Conservation (phyloP, 257 asterid species). For the Coffea eugenioides region DNA sequence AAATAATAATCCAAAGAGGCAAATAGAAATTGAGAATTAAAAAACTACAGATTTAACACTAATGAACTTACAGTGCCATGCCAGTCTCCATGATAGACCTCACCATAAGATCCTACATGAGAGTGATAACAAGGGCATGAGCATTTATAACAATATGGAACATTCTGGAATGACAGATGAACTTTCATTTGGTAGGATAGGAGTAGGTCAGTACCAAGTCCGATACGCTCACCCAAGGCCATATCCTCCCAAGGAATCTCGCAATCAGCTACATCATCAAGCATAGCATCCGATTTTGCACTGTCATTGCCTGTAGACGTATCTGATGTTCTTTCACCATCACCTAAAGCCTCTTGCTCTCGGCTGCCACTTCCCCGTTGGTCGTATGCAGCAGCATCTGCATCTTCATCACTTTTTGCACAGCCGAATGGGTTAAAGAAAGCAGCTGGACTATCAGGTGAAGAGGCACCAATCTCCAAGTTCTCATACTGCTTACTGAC, state of each 20-base stretch:
- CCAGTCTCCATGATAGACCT: constrained; percentile 97
- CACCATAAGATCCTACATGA: constrained; percentile 89
- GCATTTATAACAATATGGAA: constrained; percentile 12
- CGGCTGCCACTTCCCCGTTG: constrained; percentile 47
- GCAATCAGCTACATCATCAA: constrained; percentile 96
- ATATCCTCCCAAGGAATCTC: constrained; percentile 95
- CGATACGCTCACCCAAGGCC: constrained; percentile 97
- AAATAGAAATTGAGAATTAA: neutral
- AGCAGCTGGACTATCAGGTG: constrained; percentile 45
- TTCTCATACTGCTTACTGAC: constrained; percentile 70
- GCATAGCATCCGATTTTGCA: constrained; percentile 64
- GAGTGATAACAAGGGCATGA: constrained; percentile 23
- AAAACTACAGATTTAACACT: constrained; percentile 1
- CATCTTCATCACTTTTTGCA: constrained; percentile 55
- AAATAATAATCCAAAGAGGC: neutral
- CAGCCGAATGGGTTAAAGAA: constrained; percentile 29
- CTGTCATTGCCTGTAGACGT: constrained; percentile 72
- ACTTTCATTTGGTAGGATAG: constrained; percentile 17
- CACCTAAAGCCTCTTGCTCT: constrained; percentile 46
- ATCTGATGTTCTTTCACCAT: constrained; percentile 89
- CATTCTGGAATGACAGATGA: constrained; percentile 18
- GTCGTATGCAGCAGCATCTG: constrained; percentile 39
- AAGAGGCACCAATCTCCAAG: constrained; percentile 47
- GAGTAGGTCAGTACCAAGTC: constrained; percentile 73
- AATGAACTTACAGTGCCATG: constrained; percentile 91